Base-by-base conservation (phyloP, 257 asterid species). In the Forsythia suspensa region DNA sequence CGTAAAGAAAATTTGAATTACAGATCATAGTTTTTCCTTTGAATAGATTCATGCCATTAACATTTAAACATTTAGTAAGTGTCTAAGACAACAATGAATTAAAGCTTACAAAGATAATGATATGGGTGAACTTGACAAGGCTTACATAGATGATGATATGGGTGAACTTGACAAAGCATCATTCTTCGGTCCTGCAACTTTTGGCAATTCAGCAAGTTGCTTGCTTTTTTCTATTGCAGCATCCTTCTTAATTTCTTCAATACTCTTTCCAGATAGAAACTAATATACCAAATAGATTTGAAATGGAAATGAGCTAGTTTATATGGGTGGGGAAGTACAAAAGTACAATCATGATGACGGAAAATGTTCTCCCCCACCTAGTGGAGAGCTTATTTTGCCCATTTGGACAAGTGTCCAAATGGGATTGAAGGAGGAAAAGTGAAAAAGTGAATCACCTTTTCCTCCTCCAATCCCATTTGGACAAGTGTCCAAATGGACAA, bases 231-330 rank as follows among this genome's bases (percentile, higher is more conserved):
- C 93, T 63, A 73, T 51, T 34, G 85, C 86, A 76, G 87, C 90
- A 36, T 82, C 93, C 82, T 82, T 77, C 85, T 89, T 86, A 74
- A 92, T 92, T 80, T 92, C 90, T 70, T 92, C 91, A 84, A 90
- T 82, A 84, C 87, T 87, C 82, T 92, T 90, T 71, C 95, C 93
- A 85, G 88, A 83, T 52, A 78, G 88, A 87, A 90, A 78, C 92
- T 92, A 82, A 84, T 68, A 70, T 36, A 61, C 59, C 75, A 74
- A 78, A 71, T 68, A 75, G 55, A 81, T 20, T 61, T 69, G 41
- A 34, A 77, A 73, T 4, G 34, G 70, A 12, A 43, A 55, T 76
- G 36, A 68, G 77, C 69, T 21, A 75, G 80, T 42, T 11, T 29
- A 74, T 15, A 40, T 34, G 51, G 66, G 70, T 39, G 24, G 68